These are phyloP conservation scores for Neurospora sp. DNA, from an alignment of 495 filamentous ascomycete genomes.

Conservation along the genomic window DNA sequence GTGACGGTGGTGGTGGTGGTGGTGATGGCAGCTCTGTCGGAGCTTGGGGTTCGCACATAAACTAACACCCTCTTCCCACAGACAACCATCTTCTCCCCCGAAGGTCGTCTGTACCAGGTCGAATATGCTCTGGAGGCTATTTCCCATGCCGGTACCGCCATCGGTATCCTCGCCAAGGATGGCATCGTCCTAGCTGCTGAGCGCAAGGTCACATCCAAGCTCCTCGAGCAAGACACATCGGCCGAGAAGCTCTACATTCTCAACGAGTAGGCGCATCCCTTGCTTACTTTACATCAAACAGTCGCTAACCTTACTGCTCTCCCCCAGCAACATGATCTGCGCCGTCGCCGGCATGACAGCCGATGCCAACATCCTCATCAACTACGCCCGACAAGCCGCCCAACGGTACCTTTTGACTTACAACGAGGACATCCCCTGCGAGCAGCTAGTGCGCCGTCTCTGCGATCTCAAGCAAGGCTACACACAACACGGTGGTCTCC, in stretches of 20 bases:
- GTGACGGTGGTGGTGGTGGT: neutral
- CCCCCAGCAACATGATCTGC: constrained; percentile 94
- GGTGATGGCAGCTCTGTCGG: neutral
- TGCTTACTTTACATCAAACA: neutral
- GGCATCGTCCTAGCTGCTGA: constrained; percentile 98
- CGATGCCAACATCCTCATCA: constrained; percentile 99
- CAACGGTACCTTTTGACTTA: constrained; percentile 97
- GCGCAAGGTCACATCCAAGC: constrained; percentile 98
- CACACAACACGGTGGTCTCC: constrained; percentile 95
- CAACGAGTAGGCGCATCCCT: constrained; percentile 64
- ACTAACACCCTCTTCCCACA: constrained; percentile 39
- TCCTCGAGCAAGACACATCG: constrained; percentile 97
- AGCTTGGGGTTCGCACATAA: constrained; percentile 8
- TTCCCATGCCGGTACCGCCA: constrained; percentile 92
- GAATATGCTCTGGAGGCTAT: constrained; percentile 99
- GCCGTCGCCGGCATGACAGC: constrained; percentile 98
- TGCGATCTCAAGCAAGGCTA: constrained; percentile 99
- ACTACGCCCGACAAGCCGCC: constrained; percentile 92
- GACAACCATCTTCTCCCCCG: constrained; percentile 99
- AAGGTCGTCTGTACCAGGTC: constrained; percentile 96
- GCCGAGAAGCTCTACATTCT: constrained; percentile 99
- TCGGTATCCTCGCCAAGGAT: constrained; percentile 94
- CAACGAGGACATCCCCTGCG: constrained; percentile 99
- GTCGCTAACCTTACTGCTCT: constrained; percentile 1
- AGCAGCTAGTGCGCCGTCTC: constrained; percentile 91